phyloP scores from a whole-genome alignment of 352 stramenopile genomes.

The Salisapilia sapeloensis region DNA sequence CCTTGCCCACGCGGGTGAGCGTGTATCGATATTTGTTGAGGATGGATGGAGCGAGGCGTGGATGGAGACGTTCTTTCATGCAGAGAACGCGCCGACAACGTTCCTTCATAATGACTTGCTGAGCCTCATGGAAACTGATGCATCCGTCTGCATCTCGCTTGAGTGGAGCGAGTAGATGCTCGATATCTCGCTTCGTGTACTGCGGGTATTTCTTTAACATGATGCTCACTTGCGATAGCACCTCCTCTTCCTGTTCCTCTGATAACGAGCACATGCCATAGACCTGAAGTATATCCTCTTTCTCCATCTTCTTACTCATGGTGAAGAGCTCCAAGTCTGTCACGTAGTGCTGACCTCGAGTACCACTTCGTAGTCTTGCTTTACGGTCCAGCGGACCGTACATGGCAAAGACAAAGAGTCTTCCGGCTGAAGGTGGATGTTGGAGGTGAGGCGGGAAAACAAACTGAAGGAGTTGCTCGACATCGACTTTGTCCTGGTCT shows the following conservation, averaged over 20 bases:
- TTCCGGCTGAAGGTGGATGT: conserved; percentile 56
- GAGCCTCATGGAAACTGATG: conserved; percentile 74
- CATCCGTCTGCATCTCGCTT: conserved; percentile 13
- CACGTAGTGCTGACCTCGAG: conserved; percentile 44
- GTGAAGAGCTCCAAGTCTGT: conserved; percentile 54
- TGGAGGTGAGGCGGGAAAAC: conserved; percentile 60
- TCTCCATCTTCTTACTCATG: conserved; percentile 64
- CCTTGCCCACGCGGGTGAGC: conserved; percentile 18
- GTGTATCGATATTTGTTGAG: conserved; percentile 29
- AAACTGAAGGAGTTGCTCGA: conserved; percentile 52
- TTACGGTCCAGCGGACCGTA: conserved; percentile 59
- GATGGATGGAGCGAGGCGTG: conserved; percentile 20
- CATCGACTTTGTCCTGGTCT: conserved; percentile 10
- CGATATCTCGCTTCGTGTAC: conserved; percentile 42
- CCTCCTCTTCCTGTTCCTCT: conserved; percentile 49
- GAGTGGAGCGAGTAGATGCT: conserved; percentile 30
- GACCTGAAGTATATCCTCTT: conserved; percentile 64
- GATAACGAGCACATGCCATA: conserved; percentile 45
- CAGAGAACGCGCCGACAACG: conserved; percentile 39
- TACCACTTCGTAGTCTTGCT: conserved; percentile 30
- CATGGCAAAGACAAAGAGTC: conserved; percentile 64
- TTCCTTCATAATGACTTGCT: conserved; percentile 39
- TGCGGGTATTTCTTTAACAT: conserved; percentile 42
- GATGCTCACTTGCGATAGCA: conserved; percentile 55
- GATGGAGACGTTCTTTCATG: conserved; percentile 50